Evolutionary conservation across 2,329 filamentous ascomycete species (phyloP).

Genomic region (Penicillium sp.): DNA sequence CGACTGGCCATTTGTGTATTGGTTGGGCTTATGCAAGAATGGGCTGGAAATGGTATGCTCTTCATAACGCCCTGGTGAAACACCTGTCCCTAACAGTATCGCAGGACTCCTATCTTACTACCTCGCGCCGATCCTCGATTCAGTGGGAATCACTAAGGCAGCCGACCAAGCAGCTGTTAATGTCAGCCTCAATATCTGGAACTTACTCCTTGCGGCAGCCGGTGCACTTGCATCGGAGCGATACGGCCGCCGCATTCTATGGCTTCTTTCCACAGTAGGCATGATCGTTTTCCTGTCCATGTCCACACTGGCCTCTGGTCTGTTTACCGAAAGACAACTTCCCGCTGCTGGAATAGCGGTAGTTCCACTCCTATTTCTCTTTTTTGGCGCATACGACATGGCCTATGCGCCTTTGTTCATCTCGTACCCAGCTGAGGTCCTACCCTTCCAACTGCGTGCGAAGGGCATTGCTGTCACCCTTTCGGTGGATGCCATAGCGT

Average conservation of each 20-base stretch:
- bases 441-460: slow-evolving; percentile 32
- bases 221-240: slow-evolving; percentile 18
- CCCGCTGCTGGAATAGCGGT: slow-evolving; percentile 24
- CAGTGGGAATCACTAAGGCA: slow-evolving; percentile 25
- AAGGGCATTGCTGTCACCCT: slow-evolving; percentile 27
- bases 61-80: no score
- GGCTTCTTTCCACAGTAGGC: slow-evolving; percentile 15
- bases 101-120: slow-evolving; percentile 29
- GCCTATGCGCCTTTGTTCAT: slow-evolving; percentile 24
- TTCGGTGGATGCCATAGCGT: slow-evolving; percentile 21
- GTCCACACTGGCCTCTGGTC: slow-evolving; percentile 17
- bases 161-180: slow-evolving; percentile 23
- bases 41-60: slow-evolving; percentile 17
- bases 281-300: slow-evolving; percentile 21
- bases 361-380: slow-evolving; percentile 30
- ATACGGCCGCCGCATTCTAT: slow-evolving; percentile 19
- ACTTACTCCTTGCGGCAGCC: slow-evolving; percentile 16
- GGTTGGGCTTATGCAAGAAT: slow-evolving; percentile 18
- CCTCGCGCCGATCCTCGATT: slow-evolving; percentile 30
- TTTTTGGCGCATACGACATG: slow-evolving; percentile 26
- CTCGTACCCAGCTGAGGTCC: slow-evolving; percentile 26
- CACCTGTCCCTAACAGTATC: not conserved
- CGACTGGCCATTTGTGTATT: slow-evolving; percentile 14
- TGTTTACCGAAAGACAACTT: slow-evolving; percentile 18
- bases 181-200: slow-evolving; percentile 18